phyloP scores from a whole-genome alignment of 176 grass and related monocot species.

The Areca catechu region DNA sequence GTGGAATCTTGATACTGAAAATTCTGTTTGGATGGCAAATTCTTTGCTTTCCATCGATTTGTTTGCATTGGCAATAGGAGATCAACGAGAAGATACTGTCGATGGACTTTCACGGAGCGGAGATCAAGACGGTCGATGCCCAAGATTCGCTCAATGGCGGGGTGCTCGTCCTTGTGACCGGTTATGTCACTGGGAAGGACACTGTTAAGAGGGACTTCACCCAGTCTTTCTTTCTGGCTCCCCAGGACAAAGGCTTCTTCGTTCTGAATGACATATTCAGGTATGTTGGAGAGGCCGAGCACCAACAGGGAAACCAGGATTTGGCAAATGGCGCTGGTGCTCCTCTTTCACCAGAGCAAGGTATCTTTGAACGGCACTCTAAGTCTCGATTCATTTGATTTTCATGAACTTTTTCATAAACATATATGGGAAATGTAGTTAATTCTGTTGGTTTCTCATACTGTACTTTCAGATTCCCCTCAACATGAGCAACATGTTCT shows the following conservation, averaged over 20 bases:
- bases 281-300: slow-evolving; percentile 31
- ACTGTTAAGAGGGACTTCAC: slow-evolving; percentile 50
- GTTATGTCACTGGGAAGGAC: slow-evolving; percentile 46
- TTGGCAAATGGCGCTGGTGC: slow-evolving; percentile 33
- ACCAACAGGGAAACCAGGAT: slow-evolving; percentile 9
- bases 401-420: slow-evolving; percentile 4
- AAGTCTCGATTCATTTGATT: neutral
- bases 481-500: slow-evolving; percentile 22
- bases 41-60: no score
- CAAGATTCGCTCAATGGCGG: slow-evolving; percentile 74
- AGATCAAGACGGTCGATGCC: slow-evolving; percentile 78
- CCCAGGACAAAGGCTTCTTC: slow-evolving; percentile 88
- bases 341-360: slow-evolving; percentile 19
- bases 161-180: slow-evolving; percentile 85
- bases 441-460: no score
- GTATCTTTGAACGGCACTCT: slow-evolving; percentile 13
- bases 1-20: neutral
- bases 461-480: neutral
- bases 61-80: slow-evolving; percentile 27
- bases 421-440: no score
- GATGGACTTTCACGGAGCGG: slow-evolving; percentile 70
- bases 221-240: slow-evolving; percentile 96
- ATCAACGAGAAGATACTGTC: slow-evolving; percentile 90
- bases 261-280: slow-evolving; percentile 82
- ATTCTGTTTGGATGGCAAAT: no score